phyloP scores from a whole-genome alignment of 257 asterid species.

The Anisodus tanguticus region DNA sequence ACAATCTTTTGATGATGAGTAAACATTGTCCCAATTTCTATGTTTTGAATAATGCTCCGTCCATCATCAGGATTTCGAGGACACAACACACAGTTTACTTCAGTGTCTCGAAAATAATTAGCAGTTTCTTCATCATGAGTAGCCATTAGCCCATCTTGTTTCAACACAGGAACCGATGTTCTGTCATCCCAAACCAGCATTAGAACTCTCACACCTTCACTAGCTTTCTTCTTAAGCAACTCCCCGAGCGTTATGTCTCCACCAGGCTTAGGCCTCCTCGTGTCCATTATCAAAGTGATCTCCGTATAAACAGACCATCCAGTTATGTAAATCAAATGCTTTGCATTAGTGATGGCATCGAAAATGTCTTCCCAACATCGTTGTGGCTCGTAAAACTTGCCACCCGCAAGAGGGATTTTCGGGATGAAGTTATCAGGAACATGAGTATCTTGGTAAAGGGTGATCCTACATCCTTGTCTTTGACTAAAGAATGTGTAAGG shows the following conservation, averaged over 20 bases:
- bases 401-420: constrained; percentile 30
- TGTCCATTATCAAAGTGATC: constrained; percentile 34
- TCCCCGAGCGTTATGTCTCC: constrained; percentile 33
- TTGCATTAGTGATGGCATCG: constrained; percentile 28
- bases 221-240: constrained; percentile 31
- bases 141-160: constrained; percentile 34
- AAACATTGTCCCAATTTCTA: constrained; percentile 29
- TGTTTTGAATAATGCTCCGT: constrained; percentile 28
- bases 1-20: constrained; percentile 33
- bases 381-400: constrained; percentile 32
- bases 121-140: constrained; percentile 33
- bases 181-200: constrained; percentile 33
- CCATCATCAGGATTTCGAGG: constrained; percentile 38
- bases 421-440: constrained; percentile 33
- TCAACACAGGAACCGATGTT: constrained; percentile 25
- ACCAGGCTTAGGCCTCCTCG: constrained; percentile 33
- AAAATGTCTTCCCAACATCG: constrained; percentile 31
- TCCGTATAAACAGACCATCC: constrained; percentile 33
- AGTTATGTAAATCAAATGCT: constrained; percentile 30
- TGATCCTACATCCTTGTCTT: constrained; percentile 24
- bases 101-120: constrained; percentile 6
- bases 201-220: constrained; percentile 35
- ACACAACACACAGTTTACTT: constrained; percentile 34
- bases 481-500: constrained; percentile 32
- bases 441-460: constrained; percentile 33